Base-by-base conservation (phyloP, 345 rosid genomes). In the Conringia planisiliqua region DNA sequence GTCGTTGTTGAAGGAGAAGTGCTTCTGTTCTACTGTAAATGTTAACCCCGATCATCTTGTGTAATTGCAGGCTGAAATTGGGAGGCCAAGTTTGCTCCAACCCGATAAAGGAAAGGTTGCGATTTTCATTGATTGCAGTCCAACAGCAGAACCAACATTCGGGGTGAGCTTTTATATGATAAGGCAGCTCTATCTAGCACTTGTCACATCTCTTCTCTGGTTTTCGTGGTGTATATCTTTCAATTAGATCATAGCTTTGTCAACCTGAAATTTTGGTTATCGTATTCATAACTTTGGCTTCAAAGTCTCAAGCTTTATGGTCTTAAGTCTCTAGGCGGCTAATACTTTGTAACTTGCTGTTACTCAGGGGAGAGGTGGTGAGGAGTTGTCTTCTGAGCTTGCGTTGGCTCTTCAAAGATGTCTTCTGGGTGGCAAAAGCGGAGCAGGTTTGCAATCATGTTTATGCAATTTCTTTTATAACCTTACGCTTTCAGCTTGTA, bases 341-440 rank as follows among this genome's bases (percentile, higher is more conserved):
- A 47, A 78, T 48, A 50, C n/a, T 43, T 3, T 46, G 12, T 60
- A 6, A 67, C 42, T n/a, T 62, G 20, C 32, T 64, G 48, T 78
- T 58, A 17, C 63, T 47, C 80, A 92, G 99, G 98, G 97, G 43
- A 89, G 96, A 83, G 98, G 97, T 8, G 98, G 92, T 32, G 98
- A 92, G 81, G 99, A 86, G 68, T 65, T 92, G 76, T 92, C 97
- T 51, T 48, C 86, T 63, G 98, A 92, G 80, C 98, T 92, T 74
- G 86, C 90, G 4, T 63, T 80, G 36, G 83, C 91, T 68, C 92
- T 92, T 78, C 88, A 85, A 71, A 75, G 35, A 68, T 92, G 96
- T 81, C 91, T 95, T 52, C 80, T 92, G 72, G 99, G 98, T 66
- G 91, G 92, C 71, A 92, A 88, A 84, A 92, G 88, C 61, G 97